A percentile compares a stretch with the other conserved stretches of the same genome.
Evolutionary conservation across 768 basidiomycete species (phyloP).

Genomic region (Kwoniella dejecticola): DNA sequence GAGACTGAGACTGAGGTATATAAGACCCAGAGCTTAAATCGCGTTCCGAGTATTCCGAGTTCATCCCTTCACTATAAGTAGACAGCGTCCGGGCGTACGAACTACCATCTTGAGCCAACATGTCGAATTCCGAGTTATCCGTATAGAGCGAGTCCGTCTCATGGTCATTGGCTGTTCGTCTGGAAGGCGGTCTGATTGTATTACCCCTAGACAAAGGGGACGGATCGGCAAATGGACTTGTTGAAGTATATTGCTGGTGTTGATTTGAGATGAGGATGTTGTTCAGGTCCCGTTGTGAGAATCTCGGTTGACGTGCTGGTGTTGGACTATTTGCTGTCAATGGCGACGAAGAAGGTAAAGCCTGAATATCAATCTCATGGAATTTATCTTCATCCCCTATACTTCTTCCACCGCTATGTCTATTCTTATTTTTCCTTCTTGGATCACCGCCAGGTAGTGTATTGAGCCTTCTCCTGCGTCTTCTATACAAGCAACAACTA

Average conservation of each 20-base stretch:
- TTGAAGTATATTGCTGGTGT: neutral
- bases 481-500: slow-evolving; percentile 7
- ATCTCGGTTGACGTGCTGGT: slow-evolving; percentile 5
- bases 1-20: neutral
- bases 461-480: slow-evolving; percentile 16
- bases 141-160: slow-evolving; percentile 19
- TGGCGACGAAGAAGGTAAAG: slow-evolving; percentile 3
- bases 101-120: slow-evolving; percentile 24
- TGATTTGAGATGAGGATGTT: slow-evolving; percentile 1
- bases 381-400: neutral
- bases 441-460: neutral
- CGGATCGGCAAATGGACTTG: neutral
- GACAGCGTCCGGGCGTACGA: slow-evolving; percentile 22
- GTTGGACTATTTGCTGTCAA: neutral
- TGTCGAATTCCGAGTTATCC: slow-evolving; percentile 30
- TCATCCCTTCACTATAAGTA: slow-evolving; percentile 23
- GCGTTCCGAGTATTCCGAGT: slow-evolving; percentile 21
- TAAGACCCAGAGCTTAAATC: slow-evolving; percentile 14
- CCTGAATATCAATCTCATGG: slow-evolving; percentile 2
- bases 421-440: neutral
- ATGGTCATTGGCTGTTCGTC: too few relatives aligned
- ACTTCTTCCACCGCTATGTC: neutral
- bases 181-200: too few relatives aligned
- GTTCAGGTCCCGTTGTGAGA: slow-evolving; percentile 15
- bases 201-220: neutral